phyloP scores from a whole-genome alignment of 352 stramenopile genomes.

The Chrysophaeum taylorii region DNA sequence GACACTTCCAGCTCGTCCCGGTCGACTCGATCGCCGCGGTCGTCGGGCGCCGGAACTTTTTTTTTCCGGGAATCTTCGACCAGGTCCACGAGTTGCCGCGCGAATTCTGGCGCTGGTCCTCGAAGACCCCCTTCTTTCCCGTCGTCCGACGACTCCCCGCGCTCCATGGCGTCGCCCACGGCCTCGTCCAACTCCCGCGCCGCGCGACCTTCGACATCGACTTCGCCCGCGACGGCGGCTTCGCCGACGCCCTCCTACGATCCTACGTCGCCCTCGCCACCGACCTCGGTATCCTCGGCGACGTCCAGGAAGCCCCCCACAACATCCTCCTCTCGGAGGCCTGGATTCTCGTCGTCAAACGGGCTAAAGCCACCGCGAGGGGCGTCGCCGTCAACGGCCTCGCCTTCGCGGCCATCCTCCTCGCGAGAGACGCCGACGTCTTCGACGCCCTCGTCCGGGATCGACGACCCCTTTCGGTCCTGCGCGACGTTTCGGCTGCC shows the following conservation, averaged over 20 bases:
- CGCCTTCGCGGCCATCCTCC: background rate
- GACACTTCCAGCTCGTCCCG: slow-evolving; percentile 9
- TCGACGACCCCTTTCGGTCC: too few species aligned
- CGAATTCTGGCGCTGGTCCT: background rate
- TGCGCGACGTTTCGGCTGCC: too few species aligned
- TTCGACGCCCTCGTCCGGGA: background rate
- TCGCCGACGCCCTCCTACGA: background rate
- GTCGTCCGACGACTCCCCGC: background rate
- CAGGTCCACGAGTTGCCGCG: background rate
- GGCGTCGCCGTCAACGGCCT: background rate
- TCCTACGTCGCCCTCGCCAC: background rate
- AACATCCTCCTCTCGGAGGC: background rate
- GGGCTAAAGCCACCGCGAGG: background rate
- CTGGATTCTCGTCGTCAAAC: background rate
- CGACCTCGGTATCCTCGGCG: slow-evolving; percentile 1
- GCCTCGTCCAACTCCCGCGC: background rate
- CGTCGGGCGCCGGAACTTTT: background rate
- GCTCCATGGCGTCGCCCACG: background rate
- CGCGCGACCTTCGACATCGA: background rate
- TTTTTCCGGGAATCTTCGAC: background rate
- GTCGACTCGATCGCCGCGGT: background rate
- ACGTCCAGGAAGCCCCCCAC: background rate
- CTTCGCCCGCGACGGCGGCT: background rate
- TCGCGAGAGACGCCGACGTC: background rate
- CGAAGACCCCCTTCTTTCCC: background rate